Evolutionary conservation across 164 flowering plant genomes (phyloP), one percentile per base, ranked within the genome.

Genomic region (Kalanchoe fedtschenkoi): DNA sequence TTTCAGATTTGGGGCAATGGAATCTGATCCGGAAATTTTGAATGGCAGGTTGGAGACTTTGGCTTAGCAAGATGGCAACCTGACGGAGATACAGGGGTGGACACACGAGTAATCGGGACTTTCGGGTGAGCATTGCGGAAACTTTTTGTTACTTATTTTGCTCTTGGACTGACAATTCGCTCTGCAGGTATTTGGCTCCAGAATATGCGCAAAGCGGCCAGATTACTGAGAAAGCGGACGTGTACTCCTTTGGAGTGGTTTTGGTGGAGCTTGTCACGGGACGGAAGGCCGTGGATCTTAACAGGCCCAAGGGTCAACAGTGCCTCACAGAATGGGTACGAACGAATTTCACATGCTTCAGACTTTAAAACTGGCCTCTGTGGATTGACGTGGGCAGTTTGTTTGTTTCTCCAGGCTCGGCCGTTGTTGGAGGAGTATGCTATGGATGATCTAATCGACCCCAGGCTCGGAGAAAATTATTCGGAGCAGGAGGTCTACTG

Each of bases 11-110:
- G 28, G 1, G 6, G n/a, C 11, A 22, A 17, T 60, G 13, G 17
- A 16, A 15, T 30, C 41, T 37, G 47, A 67, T 29, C 56, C 21
- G 2, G n/a, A 30, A 44, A 56, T 68, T 37, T 64, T 14, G 58
- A 30, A 21, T 66, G 51, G 30, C 10, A 93, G 98, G 98, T 90
- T 73, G 97, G 98, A 47, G 98, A 93, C 75, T 93, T 90, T 71
- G 98, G 98, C 62, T 77, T 93, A 15, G 98, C 97, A 41, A 78
- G 97, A 77, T 88, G 97, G 95, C 97, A 90, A 68, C 92, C 95
- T 54, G 97, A 90, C 80, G 97, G 93, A 60, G 91, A 84, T 51
- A 55, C 75, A 43, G 86, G 88, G 47, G 91, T 77, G 41, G 95
- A 90, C 44, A 93, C 96, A 11, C 81, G 97, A 75, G 86, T 93